Evolutionary conservation across 768 basidiomycete genomes (phyloP).

Genomic region (Lactifluus rugatus): DNA sequence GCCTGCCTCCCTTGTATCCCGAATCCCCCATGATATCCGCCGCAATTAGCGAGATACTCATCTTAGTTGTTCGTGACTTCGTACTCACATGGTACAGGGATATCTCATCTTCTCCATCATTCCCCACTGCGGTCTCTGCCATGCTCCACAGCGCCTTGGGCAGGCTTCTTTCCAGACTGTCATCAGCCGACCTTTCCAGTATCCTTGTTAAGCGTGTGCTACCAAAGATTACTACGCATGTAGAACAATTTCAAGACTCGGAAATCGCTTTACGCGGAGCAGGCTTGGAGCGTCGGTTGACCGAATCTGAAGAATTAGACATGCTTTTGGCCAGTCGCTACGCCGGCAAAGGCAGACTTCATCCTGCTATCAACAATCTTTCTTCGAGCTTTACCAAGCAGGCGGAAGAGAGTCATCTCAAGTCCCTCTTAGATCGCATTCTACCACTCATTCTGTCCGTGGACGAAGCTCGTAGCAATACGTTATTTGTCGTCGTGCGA

Average conservation of each 20-base stretch:
- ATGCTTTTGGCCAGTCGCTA: constrained; percentile 78
- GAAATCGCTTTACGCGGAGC: constrained; percentile 80
- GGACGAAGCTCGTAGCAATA: constrained; percentile 60
- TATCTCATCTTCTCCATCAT: constrained; percentile 78
- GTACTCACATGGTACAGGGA: constrained; percentile 83
- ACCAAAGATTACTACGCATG: constrained; percentile 81
- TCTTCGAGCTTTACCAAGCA: constrained; percentile 85
- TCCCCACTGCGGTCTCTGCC: constrained; percentile 75
- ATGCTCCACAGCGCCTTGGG: constrained; percentile 60
- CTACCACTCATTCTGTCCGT: constrained; percentile 69
- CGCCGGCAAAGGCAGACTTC: constrained; percentile 58
- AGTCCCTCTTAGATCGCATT: constrained; percentile 56
- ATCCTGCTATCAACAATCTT: constrained; percentile 80
- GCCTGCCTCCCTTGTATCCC: constrained; percentile 57
- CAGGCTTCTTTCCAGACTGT: constrained; percentile 45
- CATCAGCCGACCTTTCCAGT: constrained; percentile 58
- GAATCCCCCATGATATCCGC: constrained; percentile 55
- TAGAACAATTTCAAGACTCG: constrained; percentile 85
- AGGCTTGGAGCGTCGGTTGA: constrained; percentile 69
- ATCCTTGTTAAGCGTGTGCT: constrained; percentile 76
- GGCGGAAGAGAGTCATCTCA: constrained; percentile 79
- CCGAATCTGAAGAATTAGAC: constrained; percentile 86
- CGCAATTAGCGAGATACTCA: constrained; percentile 70
- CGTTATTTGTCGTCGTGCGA: constrained; percentile 60
- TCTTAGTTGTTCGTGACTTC: constrained; percentile 79